Evolutionary conservation across 2,329 filamentous ascomycete genomes (phyloP), one percentile per base, ranked within the genome.

Genomic region (Cladosporium sp.): DNA sequence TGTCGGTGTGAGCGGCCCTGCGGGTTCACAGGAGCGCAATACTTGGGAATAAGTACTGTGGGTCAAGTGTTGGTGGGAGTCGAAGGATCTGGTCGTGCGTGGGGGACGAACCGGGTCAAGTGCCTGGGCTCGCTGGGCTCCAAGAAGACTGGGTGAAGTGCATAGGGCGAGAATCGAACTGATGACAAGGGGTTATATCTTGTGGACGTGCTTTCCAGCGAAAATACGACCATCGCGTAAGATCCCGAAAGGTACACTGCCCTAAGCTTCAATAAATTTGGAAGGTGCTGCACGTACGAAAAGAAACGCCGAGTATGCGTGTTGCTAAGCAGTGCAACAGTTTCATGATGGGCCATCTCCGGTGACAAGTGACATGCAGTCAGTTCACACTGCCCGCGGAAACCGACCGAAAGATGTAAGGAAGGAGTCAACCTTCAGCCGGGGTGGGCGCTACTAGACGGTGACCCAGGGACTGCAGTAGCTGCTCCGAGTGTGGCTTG

Each of bases 231-330:
- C 25, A 48, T 48, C 45, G 33, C 43, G 43, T 46, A 33, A 38
- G 36, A 25, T n/a, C 27, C 19, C 36, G 36, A 35, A 9, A 40
- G 13, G 9, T 36, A n/a, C 20, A 38, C 20, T 39, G 16, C 27
- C 35, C 27, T 36, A 35, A 40, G 29, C 45, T 48, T 48, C 36
- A 39, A 48, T 40, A 40, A 27, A 48, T 33, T 15, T 48, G 15
- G 16, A 33, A 38, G 36, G 11, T 48, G 13, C 45, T 40, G 18
- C 36, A 40, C 35, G 18, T n/a, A 19, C 19, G 33, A 36, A 15
- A 20, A 40, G 38, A 40, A 40, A 20, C 19, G 38, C 38, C 38
- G 38, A 40, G 11, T 11, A n/a, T 25, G 38, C 38, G 15, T 7
- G 9, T 15, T 27, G 45, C 36, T 33, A n/a, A 40, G 29, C 16